Percentiles rank a stretch among this genome's conserved stretches.
These are phyloP conservation scores for Trifolium fragiferum DNA, from an alignment of 306 rosid species.

Conservation along the genomic window DNA sequence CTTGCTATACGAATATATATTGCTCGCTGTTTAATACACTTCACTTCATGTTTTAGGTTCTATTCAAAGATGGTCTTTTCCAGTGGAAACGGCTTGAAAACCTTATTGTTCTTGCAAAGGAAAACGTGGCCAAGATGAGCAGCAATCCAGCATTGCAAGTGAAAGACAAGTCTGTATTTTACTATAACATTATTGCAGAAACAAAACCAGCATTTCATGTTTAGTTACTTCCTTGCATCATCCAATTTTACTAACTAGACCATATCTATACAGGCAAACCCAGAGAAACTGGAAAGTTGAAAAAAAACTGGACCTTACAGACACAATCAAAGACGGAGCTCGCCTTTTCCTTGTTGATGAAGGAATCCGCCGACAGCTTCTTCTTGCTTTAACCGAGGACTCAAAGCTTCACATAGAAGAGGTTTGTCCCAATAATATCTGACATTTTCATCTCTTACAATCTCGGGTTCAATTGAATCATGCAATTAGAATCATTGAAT, in stretches of 20 bases:
- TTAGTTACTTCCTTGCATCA: slow-evolving; percentile 41
- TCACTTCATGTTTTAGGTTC: slow-evolving; percentile 61
- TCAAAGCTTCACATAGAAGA: slow-evolving; percentile 96
- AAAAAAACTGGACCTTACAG: slow-evolving; percentile 87
- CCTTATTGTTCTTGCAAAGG: slow-evolving; percentile 94
- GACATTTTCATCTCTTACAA: slow-evolving; percentile 13
- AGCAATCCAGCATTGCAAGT: slow-evolving; percentile 88
- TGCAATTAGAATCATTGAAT: slow-evolving; percentile 1
- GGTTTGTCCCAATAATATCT: slow-evolving; percentile 52
- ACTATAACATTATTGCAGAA: slow-evolving; percentile 11
- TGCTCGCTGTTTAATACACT: slow-evolving; percentile 31
- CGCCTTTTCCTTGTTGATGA: slow-evolving; percentile 85
- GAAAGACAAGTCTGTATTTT: slow-evolving; percentile 63
- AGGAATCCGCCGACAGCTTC: slow-evolving; percentile 91
- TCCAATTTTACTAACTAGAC: slow-evolving; percentile 40
- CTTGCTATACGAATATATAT: neutral
- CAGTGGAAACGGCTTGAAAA: slow-evolving; percentile 99
- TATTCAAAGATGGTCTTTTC: slow-evolving; percentile 92
- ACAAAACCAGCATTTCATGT: slow-evolving; percentile 12
- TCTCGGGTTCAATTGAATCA: slow-evolving; percentile 16
- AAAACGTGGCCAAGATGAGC: slow-evolving; percentile 95
- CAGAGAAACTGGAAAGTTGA: slow-evolving; percentile 59
- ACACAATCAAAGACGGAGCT: slow-evolving; percentile 97
- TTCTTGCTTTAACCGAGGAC: slow-evolving; percentile 96
- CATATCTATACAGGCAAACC: slow-evolving; percentile 53